Percentiles rank a stretch among this genome's conserved stretches.
Evolutionary conservation across 139 green algal species (phyloP).

Genomic region (Chlorella sp.): DNA sequence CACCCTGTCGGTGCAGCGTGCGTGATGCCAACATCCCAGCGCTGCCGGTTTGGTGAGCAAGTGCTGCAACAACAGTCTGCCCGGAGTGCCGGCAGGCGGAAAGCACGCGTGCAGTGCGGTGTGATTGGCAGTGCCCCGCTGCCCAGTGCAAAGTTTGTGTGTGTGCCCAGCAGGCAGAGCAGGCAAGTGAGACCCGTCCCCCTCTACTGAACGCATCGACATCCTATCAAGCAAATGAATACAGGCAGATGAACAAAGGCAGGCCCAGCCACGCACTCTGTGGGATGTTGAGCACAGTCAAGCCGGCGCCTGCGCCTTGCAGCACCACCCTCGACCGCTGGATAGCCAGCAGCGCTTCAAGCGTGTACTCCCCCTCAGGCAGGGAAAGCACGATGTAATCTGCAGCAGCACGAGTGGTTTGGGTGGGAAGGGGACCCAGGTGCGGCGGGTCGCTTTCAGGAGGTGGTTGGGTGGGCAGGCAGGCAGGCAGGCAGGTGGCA

Average conservation of each 20-base stretch:
- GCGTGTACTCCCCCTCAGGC: background rate
- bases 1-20: too few species aligned
- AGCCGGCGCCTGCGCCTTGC: background rate
- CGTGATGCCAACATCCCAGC: too few species aligned
- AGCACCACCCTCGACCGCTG: conserved; percentile 11
- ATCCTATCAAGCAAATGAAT: too few species aligned
- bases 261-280: background rate
- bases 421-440: too few species aligned
- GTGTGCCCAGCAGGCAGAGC: background rate
- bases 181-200: too few species aligned
- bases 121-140: background rate
- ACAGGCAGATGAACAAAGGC: too few species aligned
- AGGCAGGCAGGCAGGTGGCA: background rate
- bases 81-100: too few species aligned
- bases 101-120: background rate
- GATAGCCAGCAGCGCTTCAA: background rate
- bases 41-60: too few species aligned
- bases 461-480: too few species aligned
- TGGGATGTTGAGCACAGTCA: conserved; percentile 6
- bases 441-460: too few species aligned
- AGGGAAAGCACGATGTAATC: conserved; percentile 1
- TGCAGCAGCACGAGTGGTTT: background rate
- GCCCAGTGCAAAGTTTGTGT: background rate
- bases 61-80: too few species aligned
- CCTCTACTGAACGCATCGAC: too few species aligned